Conservation (phyloP, 305 asterid genomes). For the Fraxinus greggii region DNA sequence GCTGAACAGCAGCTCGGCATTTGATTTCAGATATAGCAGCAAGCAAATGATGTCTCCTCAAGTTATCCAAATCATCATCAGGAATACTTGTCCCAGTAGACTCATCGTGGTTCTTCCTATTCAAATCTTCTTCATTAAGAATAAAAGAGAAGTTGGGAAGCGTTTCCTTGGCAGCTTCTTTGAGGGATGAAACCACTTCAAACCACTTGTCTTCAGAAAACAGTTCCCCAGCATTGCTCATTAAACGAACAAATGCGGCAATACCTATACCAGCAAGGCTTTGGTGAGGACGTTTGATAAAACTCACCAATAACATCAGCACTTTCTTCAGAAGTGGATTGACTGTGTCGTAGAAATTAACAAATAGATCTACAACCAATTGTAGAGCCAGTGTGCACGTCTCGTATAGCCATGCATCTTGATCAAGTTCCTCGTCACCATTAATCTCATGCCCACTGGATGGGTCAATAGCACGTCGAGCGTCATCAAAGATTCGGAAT, state of each 20-base stretch:
- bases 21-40: slow-evolving; percentile 74
- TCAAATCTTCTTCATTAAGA: slow-evolving; percentile 58
- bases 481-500: slow-evolving; percentile 89
- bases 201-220: slow-evolving; percentile 92
- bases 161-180: slow-evolving; percentile 74
- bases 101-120: slow-evolving; percentile 50
- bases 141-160: slow-evolving; percentile 85
- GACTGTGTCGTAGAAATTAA: slow-evolving; percentile 86
- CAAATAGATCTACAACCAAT: slow-evolving; percentile 94
- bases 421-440: slow-evolving; percentile 67
- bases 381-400: slow-evolving; percentile 97
- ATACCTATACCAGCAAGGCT: slow-evolving; percentile 96
- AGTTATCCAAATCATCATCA: slow-evolving; percentile 55
- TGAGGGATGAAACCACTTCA: slow-evolving; percentile 82
- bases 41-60: slow-evolving; percentile 58
- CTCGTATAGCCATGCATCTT: slow-evolving; percentile 97
- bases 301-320: slow-evolving; percentile 72
- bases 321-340: slow-evolving; percentile 91
- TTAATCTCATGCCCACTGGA: slow-evolving; percentile 53
- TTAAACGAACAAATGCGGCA: slow-evolving; percentile 95
- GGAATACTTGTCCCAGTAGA: slow-evolving; percentile 44
- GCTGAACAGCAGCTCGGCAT: slow-evolving; percentile 94
- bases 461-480: slow-evolving; percentile 86
- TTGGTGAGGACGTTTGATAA: slow-evolving; percentile 94
- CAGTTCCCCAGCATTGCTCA: slow-evolving; percentile 94